Base-by-base conservation (phyloP, 371 early-diverging fungal species). In the Mortierella sp. region DNA sequence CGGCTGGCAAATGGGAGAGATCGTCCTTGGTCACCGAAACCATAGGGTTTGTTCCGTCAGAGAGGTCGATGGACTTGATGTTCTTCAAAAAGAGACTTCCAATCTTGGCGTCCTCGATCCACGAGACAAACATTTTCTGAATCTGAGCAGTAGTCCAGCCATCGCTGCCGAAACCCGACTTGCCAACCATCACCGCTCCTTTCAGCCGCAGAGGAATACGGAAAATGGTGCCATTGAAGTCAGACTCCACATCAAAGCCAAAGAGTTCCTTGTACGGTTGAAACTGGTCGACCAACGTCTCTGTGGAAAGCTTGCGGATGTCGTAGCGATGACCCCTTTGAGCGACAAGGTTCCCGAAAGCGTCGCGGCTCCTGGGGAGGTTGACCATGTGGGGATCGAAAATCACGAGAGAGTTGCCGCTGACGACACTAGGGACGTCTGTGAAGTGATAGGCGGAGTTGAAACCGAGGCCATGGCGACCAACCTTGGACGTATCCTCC, bases 391-490 rank as follows among this genome's bases (percentile, higher is more conserved):
- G 80, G 0, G 89, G 89, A 46, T 88, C 89, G 41, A 83, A 87
- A 70, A 89, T 81, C 0, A 55, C 81, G 32, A 89, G 74, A 35
- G 74, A 63, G 10, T 58, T 41, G 0, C 81, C 83, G 38, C 89
- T 88, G 41, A 89, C 72, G 5, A 88, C 75, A 54, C 87, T 87
- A 1, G 89, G 89, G 3, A 89, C 78, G 44, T 88, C 89, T 2
- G 89, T 87, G 51, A 89, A 78, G 46, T 88, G 87, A 27, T 83
- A 89, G 5, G 75, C 82, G 54, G 87, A 82, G 70, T 87, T 84
- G 58, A 89, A 88, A 1, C 89, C 89, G 4, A 87, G 79, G 12
- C 89, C 88, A 60, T 87, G 77, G 12, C 85, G 80, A 7, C 87
- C 89, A 27, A 88, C 83, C 75, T 74, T 85, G n/a, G 80, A 75